These are phyloP conservation scores for Astragalus glycyphyllos DNA, from an alignment of 306 rosid species.

Conservation along the genomic window DNA sequence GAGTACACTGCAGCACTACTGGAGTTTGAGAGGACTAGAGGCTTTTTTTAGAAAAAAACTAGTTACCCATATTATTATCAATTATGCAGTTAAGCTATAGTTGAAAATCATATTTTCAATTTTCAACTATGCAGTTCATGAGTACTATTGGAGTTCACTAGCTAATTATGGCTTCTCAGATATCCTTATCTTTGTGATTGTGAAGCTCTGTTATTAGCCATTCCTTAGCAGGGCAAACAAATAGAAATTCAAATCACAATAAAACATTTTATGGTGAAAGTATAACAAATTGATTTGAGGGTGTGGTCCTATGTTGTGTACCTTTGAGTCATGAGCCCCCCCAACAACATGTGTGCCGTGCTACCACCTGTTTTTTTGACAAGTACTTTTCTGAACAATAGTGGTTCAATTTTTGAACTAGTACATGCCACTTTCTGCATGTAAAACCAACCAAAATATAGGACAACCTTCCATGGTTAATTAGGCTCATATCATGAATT, in stretches of 20 bases:
- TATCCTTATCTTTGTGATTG: not conserved
- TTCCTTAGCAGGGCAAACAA: not conserved
- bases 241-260: not conserved
- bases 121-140: not conserved
- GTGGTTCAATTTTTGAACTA: not conserved
- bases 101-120: no score
- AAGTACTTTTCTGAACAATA: not conserved
- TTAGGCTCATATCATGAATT: not conserved
- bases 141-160: not conserved
- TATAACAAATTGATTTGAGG: not conserved
- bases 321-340: not conserved
- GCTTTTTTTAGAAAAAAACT: no score
- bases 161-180: not conserved
- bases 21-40: no score
- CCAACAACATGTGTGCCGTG: not conserved
- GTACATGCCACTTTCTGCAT: not conserved
- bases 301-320: not conserved
- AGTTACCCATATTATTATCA: no score
- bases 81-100: no score
- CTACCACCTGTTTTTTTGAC: not conserved
- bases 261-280: conserved; percentile 5
- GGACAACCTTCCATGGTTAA: not conserved
- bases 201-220: not conserved
- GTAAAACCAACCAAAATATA: not conserved
- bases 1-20: no score